Evolutionary conservation across 2,329 filamentous ascomycete genomes (phyloP).

Genomic region (Neonectria faginata): DNA sequence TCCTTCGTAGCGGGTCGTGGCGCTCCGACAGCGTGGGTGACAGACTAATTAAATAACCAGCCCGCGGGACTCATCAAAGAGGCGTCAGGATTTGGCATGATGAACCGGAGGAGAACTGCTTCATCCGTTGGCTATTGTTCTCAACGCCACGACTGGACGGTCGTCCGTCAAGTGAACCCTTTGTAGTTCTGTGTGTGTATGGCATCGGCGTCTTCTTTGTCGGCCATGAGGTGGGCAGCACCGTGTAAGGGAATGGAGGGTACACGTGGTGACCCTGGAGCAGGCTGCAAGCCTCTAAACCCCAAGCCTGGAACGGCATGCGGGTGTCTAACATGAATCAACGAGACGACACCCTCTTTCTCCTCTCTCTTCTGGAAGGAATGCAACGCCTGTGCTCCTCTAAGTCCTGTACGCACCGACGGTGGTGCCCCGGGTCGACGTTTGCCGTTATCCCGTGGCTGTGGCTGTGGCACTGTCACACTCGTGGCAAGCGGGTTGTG

Average conservation of each 20-base stretch:
- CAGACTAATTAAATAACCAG: constrained; percentile 16
- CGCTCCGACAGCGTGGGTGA: constrained; percentile 37
- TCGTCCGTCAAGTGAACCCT: background rate
- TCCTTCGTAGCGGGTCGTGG: constrained; percentile 21
- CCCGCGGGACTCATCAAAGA: constrained; percentile 11
- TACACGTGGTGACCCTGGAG: constrained; percentile 14
- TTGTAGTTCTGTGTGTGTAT: background rate
- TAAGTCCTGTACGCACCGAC: background rate
- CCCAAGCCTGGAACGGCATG: background rate
- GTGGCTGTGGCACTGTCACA: constrained; percentile 3
- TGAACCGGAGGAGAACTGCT: background rate
- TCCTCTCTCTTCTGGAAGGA: background rate
- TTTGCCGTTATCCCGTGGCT: constrained; percentile 4
- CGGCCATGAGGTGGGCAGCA: background rate
- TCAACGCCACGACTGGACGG: background rate
- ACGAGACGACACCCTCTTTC: background rate
- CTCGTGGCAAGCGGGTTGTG: background rate
- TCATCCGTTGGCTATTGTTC: constrained; percentile 1
- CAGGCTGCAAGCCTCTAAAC: background rate
- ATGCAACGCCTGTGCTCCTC: too few species aligned
- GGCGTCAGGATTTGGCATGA: background rate
- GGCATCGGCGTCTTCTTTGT: background rate
- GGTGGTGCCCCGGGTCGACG: background rate
- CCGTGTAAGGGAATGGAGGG: background rate
- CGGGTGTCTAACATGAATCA: background rate